Evolutionary conservation across 148 eudicot species (phyloP).

Genomic region (Heliosperma pusillum): DNA sequence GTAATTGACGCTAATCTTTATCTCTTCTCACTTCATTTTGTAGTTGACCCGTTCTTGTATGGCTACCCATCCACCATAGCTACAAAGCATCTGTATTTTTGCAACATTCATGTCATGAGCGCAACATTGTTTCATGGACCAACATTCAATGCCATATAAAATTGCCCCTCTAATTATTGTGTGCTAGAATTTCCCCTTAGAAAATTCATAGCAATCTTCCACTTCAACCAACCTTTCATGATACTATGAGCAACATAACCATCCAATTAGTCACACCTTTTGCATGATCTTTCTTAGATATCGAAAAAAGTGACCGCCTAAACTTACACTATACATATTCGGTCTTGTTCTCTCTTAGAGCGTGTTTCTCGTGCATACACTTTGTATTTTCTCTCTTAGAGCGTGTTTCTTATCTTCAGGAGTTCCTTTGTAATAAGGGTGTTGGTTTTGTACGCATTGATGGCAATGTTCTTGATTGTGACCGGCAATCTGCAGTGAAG

Average conservation of each 20-base stretch:
- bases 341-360: neutral
- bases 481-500: conserved; percentile 69
- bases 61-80: neutral
- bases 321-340: neutral
- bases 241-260: neutral
- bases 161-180: neutral
- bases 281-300: neutral
- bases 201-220: neutral
- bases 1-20: neutral
- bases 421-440: conserved; percentile 62
- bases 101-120: neutral
- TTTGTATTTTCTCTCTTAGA: conserved; percentile 5
- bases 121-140: neutral
- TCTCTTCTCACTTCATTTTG: neutral
- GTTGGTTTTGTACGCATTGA: conserved; percentile 84
- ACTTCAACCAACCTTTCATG: neutral
- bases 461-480: conserved; percentile 51
- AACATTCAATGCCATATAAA: neutral
- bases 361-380: neutral
- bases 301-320: neutral
- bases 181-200: neutral
- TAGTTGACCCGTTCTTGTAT: neutral
- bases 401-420: conserved; percentile 39
- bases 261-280: neutral
- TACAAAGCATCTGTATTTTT: neutral